A percentile compares a stretch with the other conserved stretches of the same genome.
phyloP scores from a whole-genome alignment of 495 filamentous ascomycete genomes.

The Penicillium macrosclerotiorum region DNA sequence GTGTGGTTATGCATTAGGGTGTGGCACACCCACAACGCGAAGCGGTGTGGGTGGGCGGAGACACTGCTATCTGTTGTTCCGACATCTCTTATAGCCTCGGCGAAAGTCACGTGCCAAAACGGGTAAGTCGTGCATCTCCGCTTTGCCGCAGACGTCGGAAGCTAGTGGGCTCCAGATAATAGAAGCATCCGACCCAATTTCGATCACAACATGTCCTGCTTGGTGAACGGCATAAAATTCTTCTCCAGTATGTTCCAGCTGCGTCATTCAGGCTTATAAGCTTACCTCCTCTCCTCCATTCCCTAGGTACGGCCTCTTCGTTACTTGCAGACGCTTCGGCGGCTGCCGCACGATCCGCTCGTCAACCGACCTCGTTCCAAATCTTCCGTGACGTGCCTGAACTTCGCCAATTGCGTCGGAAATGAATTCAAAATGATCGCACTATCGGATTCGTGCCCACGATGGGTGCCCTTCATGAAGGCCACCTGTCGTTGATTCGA shows the following conservation, averaged over 20 bases:
- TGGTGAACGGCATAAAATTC: conserved; percentile 22
- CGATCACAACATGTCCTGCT: conserved; percentile 27
- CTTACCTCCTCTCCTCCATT: too few relatives aligned
- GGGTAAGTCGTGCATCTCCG: not conserved
- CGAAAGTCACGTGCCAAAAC: conserved; percentile 10
- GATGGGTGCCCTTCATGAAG: conserved; percentile 93
- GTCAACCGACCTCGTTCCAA: conserved; percentile 49
- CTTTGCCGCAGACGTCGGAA: too few relatives aligned
- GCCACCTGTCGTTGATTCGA: conserved; percentile 85
- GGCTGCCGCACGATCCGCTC: conserved; percentile 19
- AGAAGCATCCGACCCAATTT: not conserved
- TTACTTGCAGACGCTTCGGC: conserved; percentile 26
- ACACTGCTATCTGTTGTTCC: too few relatives aligned
- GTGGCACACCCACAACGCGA: too few relatives aligned
- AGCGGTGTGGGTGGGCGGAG: too few relatives aligned
- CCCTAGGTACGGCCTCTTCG: conserved; percentile 26
- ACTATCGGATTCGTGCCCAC: conserved; percentile 89
- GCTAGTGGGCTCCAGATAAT: too few relatives aligned
- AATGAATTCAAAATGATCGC: conserved; percentile 63
- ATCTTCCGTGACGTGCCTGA: conserved; percentile 70
- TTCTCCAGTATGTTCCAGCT: conserved; percentile 27
- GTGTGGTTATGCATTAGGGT: too few relatives aligned
- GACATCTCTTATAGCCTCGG: conserved; percentile 14
- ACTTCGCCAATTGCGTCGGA: conserved; percentile 68
- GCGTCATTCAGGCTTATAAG: not conserved